Conservation (phyloP, 31 red algal species). For the Endocladia muricata region DNA sequence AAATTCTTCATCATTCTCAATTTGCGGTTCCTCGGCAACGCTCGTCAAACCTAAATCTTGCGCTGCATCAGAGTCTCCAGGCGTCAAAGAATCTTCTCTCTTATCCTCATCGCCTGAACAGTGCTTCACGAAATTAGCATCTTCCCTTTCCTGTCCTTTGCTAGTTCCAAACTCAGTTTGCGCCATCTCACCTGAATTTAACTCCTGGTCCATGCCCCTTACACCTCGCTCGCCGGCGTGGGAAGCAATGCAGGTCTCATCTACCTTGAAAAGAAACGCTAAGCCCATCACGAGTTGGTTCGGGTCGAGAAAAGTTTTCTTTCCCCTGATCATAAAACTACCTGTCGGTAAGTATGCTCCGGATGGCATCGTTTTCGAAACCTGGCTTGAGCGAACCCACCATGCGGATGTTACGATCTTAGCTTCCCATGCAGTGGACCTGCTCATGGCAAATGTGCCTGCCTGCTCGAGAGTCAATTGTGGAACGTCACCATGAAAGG, state of each 20-base stretch:
- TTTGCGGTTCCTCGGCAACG: neutral
- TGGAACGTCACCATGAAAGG: conserved; percentile 39
- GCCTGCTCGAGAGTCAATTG: conserved; percentile 78
- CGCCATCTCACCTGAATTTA: neutral
- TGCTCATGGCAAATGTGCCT: conserved; percentile 82
- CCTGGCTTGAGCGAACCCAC: conserved; percentile 90
- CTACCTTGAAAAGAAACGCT: conserved; percentile 86
- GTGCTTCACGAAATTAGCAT: too few relatives aligned
- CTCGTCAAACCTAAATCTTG: neutral
- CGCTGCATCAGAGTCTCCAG: neutral
- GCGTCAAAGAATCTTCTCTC: neutral
- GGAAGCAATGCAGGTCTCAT: conserved; percentile 36
- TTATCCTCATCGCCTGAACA: neutral
- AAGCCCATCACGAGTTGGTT: conserved; percentile 88
- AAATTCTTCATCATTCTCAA: neutral
- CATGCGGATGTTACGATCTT: conserved; percentile 90
- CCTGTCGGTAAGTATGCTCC: conserved; percentile 73
- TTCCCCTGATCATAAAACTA: conserved; percentile 85
- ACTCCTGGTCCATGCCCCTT: conserved; percentile 2
- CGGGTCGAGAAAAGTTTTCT: conserved; percentile 84
- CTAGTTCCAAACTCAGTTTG: neutral
- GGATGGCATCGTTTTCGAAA: conserved; percentile 63
- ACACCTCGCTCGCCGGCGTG: conserved; percentile 78
- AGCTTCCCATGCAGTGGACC: conserved; percentile 85
- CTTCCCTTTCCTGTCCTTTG: neutral